Evolutionary conservation across 305 asterid genomes (phyloP).

Genomic region (Rubia tinctorum): DNA sequence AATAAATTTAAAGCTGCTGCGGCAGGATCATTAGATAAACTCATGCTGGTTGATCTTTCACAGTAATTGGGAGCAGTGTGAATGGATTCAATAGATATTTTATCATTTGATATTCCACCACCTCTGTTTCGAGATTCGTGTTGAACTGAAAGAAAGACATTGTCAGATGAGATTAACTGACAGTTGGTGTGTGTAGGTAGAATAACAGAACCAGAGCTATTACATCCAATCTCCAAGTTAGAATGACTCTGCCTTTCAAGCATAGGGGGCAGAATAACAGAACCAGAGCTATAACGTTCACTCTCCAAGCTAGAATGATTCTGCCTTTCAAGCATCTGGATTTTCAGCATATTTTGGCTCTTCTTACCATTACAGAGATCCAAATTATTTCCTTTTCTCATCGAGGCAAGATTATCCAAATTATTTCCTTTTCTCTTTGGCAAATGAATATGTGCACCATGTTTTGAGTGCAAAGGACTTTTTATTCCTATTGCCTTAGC

Average conservation of each 20-base stretch:
- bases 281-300: conserved; percentile 10
- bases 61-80: neutral
- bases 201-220: conserved; percentile 7
- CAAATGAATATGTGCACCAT: conserved; percentile 21
- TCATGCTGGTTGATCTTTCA: conserved; percentile 19
- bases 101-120: conserved; percentile 12
- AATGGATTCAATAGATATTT: conserved; percentile 6
- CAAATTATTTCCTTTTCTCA: conserved; percentile 17
- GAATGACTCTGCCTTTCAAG: neutral
- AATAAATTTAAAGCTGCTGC: conserved; percentile 16
- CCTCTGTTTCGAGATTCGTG: conserved; percentile 13
- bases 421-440: conserved; percentile 14
- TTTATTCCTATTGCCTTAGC: conserved; percentile 44
- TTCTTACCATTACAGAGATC: conserved; percentile 18
- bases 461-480: conserved; percentile 22
- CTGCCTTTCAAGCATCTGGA: conserved; percentile 24
- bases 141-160: conserved; percentile 17
- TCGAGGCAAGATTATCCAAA: conserved; percentile 18
- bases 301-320: conserved; percentile 6
- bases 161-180: conserved; percentile 23
- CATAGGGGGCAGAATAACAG: conserved; percentile 8
- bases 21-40: conserved; percentile 20
- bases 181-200: conserved; percentile 10
- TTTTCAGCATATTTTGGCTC: conserved; percentile 17
- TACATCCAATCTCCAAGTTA: conserved; percentile 13